Base-by-base conservation (phyloP, 441 rosid genomes). In the Flueggea neowawraea region DNA sequence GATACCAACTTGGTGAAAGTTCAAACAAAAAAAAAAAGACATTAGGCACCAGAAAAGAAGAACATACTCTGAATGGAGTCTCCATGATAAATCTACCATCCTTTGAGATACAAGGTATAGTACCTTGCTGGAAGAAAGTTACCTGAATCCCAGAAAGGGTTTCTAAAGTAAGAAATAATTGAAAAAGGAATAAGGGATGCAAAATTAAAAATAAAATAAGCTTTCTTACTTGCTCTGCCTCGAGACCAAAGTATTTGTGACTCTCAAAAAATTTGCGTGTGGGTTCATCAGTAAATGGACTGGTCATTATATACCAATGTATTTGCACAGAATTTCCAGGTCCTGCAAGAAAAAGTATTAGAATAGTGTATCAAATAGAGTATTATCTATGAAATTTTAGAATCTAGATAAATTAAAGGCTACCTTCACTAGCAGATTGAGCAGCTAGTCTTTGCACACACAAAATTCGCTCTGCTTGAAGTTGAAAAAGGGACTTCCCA, bases 251-350 rank as follows among this genome's bases (percentile, higher is more conserved):
- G 64, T 79, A 86, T 78, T 83, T 95, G 62, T 85, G 95, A 70
- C 80, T 73, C 77, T 85, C 87, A 54, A 95, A 95, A 82, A 77
- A 95, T 43, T 82, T 85, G 57, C 78, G 85, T 11, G 99, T 88
- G 69, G 89, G 75, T 63, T 90, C 95, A 75, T 91, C 88, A 16
- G 97, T 95, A 66, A 91, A 95, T 54, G 96, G 99, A 71, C 99
- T 95, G 54, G 99, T 95, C 99, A 95, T 95, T 83, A 95, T 84
- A 72, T 95, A 95, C 96, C 97, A 95, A 61, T 83, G 99, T 69
- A 91, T 84, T 49, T 76, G 66, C 65, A 69, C 89, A 28, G 89
- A 73, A 64, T 83, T 79, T 62, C 79, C 78, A 72, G 86, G 69
- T 78, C 85, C 90, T 82, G 75, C 47, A 52, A 4, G 58, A 64